Conservation (phyloP, 495 filamentous ascomycete genomes). For the Thermothielavioides terrestris region DNA sequence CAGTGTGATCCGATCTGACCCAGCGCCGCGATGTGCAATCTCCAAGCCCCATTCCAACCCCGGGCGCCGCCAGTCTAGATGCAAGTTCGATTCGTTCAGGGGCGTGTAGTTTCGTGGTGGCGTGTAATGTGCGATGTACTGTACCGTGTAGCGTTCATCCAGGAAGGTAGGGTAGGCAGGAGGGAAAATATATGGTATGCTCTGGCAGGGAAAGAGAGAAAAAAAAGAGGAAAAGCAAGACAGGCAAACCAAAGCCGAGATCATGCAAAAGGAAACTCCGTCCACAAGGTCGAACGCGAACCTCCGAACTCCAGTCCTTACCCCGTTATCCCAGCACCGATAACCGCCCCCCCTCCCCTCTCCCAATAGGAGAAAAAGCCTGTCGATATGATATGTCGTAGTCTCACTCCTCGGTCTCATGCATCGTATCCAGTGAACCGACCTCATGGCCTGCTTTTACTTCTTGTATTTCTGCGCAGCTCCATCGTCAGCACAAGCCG, state of each 20-base stretch:
- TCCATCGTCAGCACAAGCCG: slow-evolving; percentile 2
- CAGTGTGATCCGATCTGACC: neutral
- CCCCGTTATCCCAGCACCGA: too few species aligned
- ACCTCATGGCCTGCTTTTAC: neutral
- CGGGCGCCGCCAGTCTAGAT: slow-evolving; percentile 6
- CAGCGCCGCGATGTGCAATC: too few species aligned
- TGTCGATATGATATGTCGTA: too few species aligned
- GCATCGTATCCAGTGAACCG: neutral
- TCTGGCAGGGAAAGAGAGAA: neutral
- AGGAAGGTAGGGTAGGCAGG: too few species aligned
- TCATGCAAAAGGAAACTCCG: neutral
- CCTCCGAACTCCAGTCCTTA: neutral
- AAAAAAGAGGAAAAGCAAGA: neutral
- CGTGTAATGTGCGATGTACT: too few species aligned
- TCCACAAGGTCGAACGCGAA: neutral
- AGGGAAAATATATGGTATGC: neutral
- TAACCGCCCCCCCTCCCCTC: too few species aligned
- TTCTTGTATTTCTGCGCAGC: slow-evolving; percentile 17
- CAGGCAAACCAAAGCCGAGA: neutral
- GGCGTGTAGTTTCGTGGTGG: neutral
- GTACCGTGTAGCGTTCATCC: too few species aligned
- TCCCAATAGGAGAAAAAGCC: too few species aligned
- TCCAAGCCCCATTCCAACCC: neutral
- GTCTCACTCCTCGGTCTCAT: too few species aligned
- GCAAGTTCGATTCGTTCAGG: neutral